These are phyloP conservation scores for Eucalyptus leucophloia DNA, from an alignment of 345 rosid genomes.

Conservation along the genomic window DNA sequence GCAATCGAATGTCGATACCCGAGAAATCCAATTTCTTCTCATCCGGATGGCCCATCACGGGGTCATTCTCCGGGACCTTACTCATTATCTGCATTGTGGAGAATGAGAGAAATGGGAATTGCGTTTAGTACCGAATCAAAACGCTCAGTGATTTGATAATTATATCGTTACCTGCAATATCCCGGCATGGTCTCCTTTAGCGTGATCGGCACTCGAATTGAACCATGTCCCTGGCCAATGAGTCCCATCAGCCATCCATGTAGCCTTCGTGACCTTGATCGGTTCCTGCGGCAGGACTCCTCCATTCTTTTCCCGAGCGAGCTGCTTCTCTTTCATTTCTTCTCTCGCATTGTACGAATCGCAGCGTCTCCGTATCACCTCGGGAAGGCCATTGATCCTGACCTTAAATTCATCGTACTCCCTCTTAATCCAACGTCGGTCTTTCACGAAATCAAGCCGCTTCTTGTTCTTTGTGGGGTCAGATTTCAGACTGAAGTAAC, in stretches of 20 bases:
- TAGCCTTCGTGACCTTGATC: constrained; percentile 39
- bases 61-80: constrained; percentile 69
- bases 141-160: neutral
- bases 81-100: constrained; percentile 46
- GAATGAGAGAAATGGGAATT: neutral
- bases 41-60: constrained; percentile 55
- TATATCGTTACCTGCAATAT: constrained; percentile 35
- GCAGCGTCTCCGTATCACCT: constrained; percentile 52
- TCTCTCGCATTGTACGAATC: constrained; percentile 54
- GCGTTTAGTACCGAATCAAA: neutral
- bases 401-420: constrained; percentile 97
- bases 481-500: constrained; percentile 58
- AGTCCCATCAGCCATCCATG: constrained; percentile 99
- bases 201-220: constrained; percentile 45
- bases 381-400: constrained; percentile 82
- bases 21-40: constrained; percentile 64
- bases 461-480: constrained; percentile 88
- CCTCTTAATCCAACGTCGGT: constrained; percentile 92
- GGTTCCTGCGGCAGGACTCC: constrained; percentile 41
- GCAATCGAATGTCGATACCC: constrained; percentile 60
- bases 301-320: constrained; percentile 48
- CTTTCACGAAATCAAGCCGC: constrained; percentile 75
- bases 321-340: constrained; percentile 39
- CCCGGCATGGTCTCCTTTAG: constrained; percentile 90
- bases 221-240: constrained; percentile 98